These are phyloP conservation scores for Coemansia sp. DNA, from an alignment of 192 early-diverging fungal genomes.

Conservation along the genomic window DNA sequence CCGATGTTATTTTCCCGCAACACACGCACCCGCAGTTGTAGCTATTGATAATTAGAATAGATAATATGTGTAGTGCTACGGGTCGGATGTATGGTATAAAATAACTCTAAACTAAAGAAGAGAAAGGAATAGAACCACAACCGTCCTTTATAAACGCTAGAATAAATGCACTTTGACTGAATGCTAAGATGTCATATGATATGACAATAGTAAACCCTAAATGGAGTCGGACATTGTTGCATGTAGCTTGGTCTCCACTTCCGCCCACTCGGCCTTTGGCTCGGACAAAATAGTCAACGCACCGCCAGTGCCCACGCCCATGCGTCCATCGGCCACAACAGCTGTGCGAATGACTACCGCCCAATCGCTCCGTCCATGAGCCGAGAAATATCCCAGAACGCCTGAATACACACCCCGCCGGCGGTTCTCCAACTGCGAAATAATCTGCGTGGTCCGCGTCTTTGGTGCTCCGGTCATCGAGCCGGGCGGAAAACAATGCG, in stretches of 20 bases:
- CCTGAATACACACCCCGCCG: constrained; percentile 87
- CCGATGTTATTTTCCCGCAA: constrained; percentile 18
- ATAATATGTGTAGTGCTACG: neutral
- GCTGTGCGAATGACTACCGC: constrained; percentile 92
- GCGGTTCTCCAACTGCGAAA: constrained; percentile 68
- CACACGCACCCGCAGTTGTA: constrained; percentile 13
- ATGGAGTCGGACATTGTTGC: constrained; percentile 5
- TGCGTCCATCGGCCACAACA: constrained; percentile 50
- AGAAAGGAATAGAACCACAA: no score
- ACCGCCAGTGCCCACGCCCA: constrained; percentile 89
- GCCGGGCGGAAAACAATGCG: constrained; percentile 86
- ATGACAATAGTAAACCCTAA: no score
- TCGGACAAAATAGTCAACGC: constrained; percentile 88
- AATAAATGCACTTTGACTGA: no score
- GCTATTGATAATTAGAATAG: neutral
- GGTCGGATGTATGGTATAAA: no score
- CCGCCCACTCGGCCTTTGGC: constrained; percentile 81
- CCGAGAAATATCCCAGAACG: constrained; percentile 82
- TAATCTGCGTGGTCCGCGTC: constrained; percentile 72
- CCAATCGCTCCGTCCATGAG: constrained; percentile 63
- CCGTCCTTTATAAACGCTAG: no score
- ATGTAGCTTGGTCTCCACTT: constrained; percentile 75
- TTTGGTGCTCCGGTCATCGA: constrained; percentile 99
- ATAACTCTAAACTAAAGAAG: no score
- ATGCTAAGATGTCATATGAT: no score